Percentiles rank a stretch among this genome's conserved stretches.
phyloP scores from a whole-genome alignment of 768 basidiomycete genomes.

The Pisolithus microcarpus region DNA sequence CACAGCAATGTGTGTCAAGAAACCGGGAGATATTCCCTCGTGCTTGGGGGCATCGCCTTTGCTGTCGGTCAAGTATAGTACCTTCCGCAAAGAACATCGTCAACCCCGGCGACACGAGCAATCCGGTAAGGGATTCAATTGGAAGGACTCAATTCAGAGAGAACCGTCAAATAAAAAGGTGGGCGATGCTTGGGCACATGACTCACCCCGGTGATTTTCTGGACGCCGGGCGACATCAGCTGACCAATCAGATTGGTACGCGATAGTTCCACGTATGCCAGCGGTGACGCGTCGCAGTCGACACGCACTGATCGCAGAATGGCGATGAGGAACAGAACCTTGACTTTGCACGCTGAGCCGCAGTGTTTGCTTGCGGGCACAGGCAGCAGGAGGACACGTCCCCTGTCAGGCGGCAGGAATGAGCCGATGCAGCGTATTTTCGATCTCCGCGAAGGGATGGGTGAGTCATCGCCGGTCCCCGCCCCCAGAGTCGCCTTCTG shows the following conservation, averaged over 20 bases:
- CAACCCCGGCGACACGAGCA: neutral
- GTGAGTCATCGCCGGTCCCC: neutral
- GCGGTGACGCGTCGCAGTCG: neutral
- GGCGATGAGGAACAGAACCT: neutral
- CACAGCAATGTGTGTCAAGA: too few species aligned
- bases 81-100: neutral
- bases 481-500: constrained; percentile 2
- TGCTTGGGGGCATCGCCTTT: neutral
- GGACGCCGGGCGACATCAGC: neutral
- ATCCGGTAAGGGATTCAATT: neutral
- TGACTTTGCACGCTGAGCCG: neutral
- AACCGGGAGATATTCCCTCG: too few species aligned
- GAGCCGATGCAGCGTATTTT: too few species aligned
- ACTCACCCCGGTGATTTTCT: neutral
- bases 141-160: neutral
- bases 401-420: neutral
- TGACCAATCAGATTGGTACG: neutral
- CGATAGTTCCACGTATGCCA: neutral
- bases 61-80: too few species aligned
- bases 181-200: too few species aligned
- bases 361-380: neutral
- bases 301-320: neutral
- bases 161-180: too few species aligned
- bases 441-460: too few species aligned
- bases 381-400: too few species aligned